phyloP scores from a whole-genome alignment of 2,329 filamentous ascomycete genomes.

The Colletotrichum kahawae region DNA sequence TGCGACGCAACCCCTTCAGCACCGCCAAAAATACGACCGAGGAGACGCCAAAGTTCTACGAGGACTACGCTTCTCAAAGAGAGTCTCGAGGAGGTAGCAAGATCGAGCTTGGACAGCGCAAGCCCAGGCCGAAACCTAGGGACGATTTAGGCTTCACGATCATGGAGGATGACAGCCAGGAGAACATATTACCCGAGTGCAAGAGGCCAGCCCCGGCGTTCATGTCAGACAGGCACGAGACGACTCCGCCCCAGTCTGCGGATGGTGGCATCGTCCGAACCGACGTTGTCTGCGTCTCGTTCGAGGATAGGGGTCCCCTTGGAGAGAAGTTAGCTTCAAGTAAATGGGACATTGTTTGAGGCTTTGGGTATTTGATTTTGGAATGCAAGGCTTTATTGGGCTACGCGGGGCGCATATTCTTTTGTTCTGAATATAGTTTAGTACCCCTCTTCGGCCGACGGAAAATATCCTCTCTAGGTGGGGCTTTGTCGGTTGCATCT shows the following conservation, averaged over 20 bases:
- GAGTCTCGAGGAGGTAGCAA: neutral
- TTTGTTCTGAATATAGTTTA: neutral
- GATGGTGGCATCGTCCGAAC: conserved; percentile 3
- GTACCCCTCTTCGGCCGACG: neutral
- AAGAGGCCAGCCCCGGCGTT: neutral
- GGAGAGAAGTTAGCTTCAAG: neutral
- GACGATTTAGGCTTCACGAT: conserved; percentile 22
- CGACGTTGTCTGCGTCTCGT: conserved; percentile 14
- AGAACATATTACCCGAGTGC: conserved; percentile 1
- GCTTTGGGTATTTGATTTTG: neutral
- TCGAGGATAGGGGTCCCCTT: neutral
- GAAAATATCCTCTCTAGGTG: neutral
- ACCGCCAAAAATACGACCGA: neutral
- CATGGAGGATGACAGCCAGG: conserved; percentile 20
- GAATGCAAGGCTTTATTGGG: neutral
- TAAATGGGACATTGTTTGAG: neutral
- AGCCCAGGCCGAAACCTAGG: neutral
- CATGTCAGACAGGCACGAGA: neutral
- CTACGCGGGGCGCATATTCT: neutral
- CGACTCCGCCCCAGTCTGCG: neutral
- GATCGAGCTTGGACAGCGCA: conserved; percentile 18
- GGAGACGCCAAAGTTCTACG: neutral
- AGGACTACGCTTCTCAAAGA: neutral
- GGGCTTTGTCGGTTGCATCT: neutral
- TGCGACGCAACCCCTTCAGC: conserved; percentile 1